Evolutionary conservation across 768 basidiomycete species (phyloP).

Genomic region (Rickenella mellea): DNA sequence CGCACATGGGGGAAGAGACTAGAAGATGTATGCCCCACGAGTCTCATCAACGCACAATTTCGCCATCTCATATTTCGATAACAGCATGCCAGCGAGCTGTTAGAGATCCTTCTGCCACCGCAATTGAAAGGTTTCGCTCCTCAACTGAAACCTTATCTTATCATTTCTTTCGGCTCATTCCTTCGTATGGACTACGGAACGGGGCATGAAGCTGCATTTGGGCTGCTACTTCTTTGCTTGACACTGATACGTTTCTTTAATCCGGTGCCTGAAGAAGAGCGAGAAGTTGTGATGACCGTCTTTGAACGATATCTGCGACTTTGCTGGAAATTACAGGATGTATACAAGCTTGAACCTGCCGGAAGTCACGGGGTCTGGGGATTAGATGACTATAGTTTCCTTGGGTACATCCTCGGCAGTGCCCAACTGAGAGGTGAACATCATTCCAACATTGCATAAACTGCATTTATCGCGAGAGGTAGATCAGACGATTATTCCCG

Average conservation of each 20-base stretch:
- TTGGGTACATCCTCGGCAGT: constrained; percentile 87
- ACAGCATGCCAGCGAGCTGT: constrained; percentile 47
- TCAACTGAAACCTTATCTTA: constrained; percentile 68
- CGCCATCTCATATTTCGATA: not conserved
- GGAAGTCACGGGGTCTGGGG: constrained; percentile 99
- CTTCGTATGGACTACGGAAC: constrained; percentile 93
- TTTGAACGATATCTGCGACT: constrained; percentile 73
- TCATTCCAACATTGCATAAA: not conserved
- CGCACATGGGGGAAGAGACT: constrained; percentile 73
- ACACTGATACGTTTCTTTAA: constrained; percentile 59
- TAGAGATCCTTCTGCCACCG: constrained; percentile 37
- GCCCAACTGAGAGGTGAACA: constrained; percentile 66
- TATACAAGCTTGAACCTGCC: constrained; percentile 88
- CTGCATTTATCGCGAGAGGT: not conserved
- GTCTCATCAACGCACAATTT: constrained; percentile 7
- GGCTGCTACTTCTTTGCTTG: constrained; percentile 64
- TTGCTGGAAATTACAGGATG: constrained; percentile 80
- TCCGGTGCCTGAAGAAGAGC: constrained; percentile 52
- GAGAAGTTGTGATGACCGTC: constrained; percentile 44
- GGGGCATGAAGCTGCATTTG: constrained; percentile 90
- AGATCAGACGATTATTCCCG: constrained; percentile 60
- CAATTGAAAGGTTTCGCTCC: constrained; percentile 37
- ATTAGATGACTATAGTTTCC: constrained; percentile 82
- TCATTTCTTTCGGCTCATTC: constrained; percentile 83
- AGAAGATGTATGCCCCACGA: constrained; percentile 48